These are phyloP conservation scores for Postia placenta DNA, from an alignment of 768 basidiomycete genomes.

Conservation along the genomic window DNA sequence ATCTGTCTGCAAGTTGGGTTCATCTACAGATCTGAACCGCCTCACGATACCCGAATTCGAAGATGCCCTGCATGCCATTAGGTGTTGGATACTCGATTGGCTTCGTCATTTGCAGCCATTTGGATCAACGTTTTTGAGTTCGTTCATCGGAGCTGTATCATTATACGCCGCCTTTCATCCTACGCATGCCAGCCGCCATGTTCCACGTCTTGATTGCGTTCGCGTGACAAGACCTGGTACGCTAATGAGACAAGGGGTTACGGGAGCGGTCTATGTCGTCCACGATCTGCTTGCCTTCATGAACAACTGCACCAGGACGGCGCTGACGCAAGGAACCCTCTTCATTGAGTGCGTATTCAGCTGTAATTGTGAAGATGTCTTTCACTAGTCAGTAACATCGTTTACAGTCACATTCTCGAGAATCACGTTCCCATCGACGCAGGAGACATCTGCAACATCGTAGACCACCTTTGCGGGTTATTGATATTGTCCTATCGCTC, in stretches of 20 bases:
- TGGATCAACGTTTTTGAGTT: constrained; percentile 31
- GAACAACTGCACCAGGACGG: neutral
- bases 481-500: constrained; percentile 30
- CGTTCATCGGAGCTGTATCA: constrained; percentile 29
- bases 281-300: constrained; percentile 20
- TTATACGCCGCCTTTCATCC: constrained; percentile 36
- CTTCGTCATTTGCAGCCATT: constrained; percentile 29
- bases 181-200: constrained; percentile 26
- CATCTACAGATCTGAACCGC: constrained; percentile 28
- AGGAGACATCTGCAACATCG: constrained; percentile 41
- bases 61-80: constrained; percentile 30
- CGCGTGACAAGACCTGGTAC: neutral
- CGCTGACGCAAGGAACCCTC: constrained; percentile 28
- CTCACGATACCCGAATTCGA: constrained; percentile 33
- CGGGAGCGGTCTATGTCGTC: constrained; percentile 19
- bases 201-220: constrained; percentile 29
- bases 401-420: constrained; percentile 37
- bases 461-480: constrained; percentile 42
- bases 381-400: neutral
- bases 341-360: constrained; percentile 32
- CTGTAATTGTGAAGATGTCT: neutral
- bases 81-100: constrained; percentile 39
- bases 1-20: constrained; percentile 38
- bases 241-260: constrained; percentile 11
- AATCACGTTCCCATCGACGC: constrained; percentile 34